Percentiles rank a stretch among this genome's conserved stretches.
These are phyloP conservation scores for Bathelium albidoporum DNA, from an alignment of 495 filamentous ascomycete genomes.

Conservation along the genomic window DNA sequence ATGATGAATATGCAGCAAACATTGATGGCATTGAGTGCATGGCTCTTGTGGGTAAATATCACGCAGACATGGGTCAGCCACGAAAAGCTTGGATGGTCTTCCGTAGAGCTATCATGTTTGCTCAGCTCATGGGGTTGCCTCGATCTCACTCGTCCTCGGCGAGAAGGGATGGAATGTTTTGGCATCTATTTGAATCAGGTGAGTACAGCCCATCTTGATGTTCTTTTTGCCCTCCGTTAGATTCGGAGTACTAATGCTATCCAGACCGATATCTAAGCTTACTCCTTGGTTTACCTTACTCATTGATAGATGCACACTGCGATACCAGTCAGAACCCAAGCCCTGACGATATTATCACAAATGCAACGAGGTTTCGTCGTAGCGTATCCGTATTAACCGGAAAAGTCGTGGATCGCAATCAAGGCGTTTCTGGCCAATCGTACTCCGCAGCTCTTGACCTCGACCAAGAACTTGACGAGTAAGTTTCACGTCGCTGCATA, in stretches of 20 bases:
- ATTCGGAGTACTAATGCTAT: background rate
- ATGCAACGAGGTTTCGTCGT: background rate
- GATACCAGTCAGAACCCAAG: constrained; percentile 16
- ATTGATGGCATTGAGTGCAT: constrained; percentile 44
- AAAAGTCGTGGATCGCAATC: constrained; percentile 44
- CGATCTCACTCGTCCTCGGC: constrained; percentile 4
- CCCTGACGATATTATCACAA: constrained; percentile 16
- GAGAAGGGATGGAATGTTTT: background rate
- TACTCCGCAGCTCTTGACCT: constrained; percentile 36
- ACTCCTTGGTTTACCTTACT: constrained; percentile 43
- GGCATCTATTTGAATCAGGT: background rate
- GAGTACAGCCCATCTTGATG: background rate
- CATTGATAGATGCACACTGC: constrained; percentile 31
- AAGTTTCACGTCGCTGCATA: background rate
- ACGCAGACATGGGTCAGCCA: constrained; percentile 41
- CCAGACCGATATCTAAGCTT: constrained; percentile 27
- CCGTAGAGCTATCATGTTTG: constrained; percentile 39
- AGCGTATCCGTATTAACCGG: constrained; percentile 34
- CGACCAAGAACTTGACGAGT: constrained; percentile 37
- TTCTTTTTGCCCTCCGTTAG: background rate
- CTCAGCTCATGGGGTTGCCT: constrained; percentile 34
- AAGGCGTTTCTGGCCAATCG: constrained; percentile 30
- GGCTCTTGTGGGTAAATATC: constrained; percentile 37
- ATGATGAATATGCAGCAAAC: constrained; percentile 40
- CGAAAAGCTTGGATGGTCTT: constrained; percentile 41